phyloP scores from a whole-genome alignment of 208 protist species.

The Tritrichomonas musculus region DNA sequence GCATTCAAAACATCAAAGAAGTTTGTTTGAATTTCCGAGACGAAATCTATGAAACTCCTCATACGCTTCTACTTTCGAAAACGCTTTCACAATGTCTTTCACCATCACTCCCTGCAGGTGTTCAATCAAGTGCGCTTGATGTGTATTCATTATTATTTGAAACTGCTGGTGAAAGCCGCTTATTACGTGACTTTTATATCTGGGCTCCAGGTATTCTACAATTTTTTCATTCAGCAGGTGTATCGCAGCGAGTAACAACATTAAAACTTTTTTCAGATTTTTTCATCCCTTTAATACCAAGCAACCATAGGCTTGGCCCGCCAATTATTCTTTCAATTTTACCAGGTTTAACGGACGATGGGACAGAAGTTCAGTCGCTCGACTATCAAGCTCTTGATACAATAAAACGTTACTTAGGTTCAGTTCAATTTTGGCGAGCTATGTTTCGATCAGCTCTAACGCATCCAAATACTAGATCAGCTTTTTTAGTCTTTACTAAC shows the following conservation, averaged over 20 bases:
- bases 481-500: not conserved
- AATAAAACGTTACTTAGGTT: not conserved
- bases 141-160: not conserved
- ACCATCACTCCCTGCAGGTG: not conserved
- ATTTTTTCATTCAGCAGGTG: not conserved
- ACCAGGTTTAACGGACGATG: not conserved
- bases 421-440: not conserved
- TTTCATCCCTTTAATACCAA: not conserved
- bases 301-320: not conserved
- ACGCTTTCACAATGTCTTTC: slow-evolving; percentile 14
- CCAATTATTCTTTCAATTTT: not conserved
- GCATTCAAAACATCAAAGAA: not conserved
- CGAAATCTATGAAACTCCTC: not conserved
- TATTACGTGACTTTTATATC: not conserved
- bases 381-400: not conserved
- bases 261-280: slow-evolving; percentile 25
- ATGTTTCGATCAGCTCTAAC: not conserved
- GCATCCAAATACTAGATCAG: not conserved
- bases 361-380: not conserved
- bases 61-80: not conserved
- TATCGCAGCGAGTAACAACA: not conserved
- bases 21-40: not conserved
- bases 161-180: not conserved
- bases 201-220: slow-evolving; percentile 8
- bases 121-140: slow-evolving; percentile 17